These are phyloP conservation scores for Quercus engelmannii DNA, from an alignment of 306 rosid genomes.

Conservation along the genomic window DNA sequence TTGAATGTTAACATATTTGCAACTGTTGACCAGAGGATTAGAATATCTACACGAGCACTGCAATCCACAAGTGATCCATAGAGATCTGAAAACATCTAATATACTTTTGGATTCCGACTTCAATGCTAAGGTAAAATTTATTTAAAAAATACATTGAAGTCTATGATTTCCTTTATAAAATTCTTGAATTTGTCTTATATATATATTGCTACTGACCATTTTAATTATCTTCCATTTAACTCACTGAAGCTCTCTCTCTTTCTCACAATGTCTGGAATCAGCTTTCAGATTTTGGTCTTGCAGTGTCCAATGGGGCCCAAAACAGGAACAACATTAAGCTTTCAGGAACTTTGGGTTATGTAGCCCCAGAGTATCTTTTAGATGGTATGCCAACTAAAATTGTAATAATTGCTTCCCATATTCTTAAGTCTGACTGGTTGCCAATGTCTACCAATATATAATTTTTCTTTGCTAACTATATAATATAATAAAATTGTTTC, in stretches of 20 bases:
- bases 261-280: conserved; percentile 45
- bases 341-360: conserved; percentile 89
- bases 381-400: conserved; percentile 71
- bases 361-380: conserved; percentile 94
- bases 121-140: conserved; percentile 76
- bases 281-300: conserved; percentile 95
- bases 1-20: conserved; percentile 23
- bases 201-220: conserved; percentile 12
- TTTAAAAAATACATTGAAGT: conserved; percentile 5
- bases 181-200: neutral
- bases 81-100: conserved; percentile 96
- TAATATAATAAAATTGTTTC: conserved; percentile 28
- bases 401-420: conserved; percentile 17
- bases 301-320: conserved; percentile 76
- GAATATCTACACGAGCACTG: conserved; percentile 90
- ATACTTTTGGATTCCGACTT: conserved; percentile 88
- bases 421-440: conserved; percentile 17
- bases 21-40: conserved; percentile 68
- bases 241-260: conserved; percentile 17
- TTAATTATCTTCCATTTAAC: conserved; percentile 10
- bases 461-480: conserved; percentile 27
- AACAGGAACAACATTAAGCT: conserved; percentile 75
- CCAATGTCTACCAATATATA: conserved; percentile 8
- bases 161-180: neutral
- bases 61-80: conserved; percentile 78